These are phyloP conservation scores for Magnusiomyces tetraspermus DNA, from an alignment of 1,139 yeast genomes.

Conservation along the genomic window DNA sequence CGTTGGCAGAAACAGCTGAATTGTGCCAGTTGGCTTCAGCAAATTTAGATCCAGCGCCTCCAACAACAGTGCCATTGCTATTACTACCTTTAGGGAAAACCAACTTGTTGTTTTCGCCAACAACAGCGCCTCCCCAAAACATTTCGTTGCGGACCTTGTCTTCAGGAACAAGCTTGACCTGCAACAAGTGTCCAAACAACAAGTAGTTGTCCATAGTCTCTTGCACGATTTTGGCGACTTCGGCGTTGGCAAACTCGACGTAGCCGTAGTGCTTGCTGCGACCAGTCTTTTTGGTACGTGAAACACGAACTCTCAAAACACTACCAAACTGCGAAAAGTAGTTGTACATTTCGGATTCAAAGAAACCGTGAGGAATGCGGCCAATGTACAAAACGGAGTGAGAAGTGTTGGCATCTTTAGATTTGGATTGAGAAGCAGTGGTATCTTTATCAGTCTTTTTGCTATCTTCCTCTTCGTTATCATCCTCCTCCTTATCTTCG, in stretches of 20 bases:
- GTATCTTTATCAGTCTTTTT: conserved; percentile 13
- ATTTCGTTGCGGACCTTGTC: conserved; percentile 40
- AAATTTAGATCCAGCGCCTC: too few species aligned
- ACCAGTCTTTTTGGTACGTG: conserved; percentile 87
- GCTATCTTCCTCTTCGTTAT: conserved; percentile 10
- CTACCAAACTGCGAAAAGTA: conserved; percentile 89
- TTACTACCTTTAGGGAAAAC: too few species aligned
- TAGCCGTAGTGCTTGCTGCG: conserved; percentile 89
- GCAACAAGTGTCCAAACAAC: conserved; percentile 74
- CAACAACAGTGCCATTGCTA: too few species aligned
- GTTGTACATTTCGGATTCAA: conserved; percentile 68
- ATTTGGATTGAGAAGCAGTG: conserved; percentile 22
- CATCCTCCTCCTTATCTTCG: conserved; percentile 13
- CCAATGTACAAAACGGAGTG: conserved; percentile 80
- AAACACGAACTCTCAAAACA: conserved; percentile 63
- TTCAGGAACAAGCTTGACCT: conserved; percentile 47
- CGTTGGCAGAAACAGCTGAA: not conserved
- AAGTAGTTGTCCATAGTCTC: conserved; percentile 95
- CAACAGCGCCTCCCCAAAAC: conserved; percentile 38
- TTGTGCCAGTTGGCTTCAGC: conserved; percentile 2
- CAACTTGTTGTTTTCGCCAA: not conserved
- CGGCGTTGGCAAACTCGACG: conserved; percentile 63
- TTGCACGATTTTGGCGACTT: conserved; percentile 79
- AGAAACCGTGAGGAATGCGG: conserved; percentile 85
- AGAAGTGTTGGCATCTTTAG: conserved; percentile 25